phyloP scores from a whole-genome alignment of 371 early-diverging fungal species.

The Umbelopsis sp. region DNA sequence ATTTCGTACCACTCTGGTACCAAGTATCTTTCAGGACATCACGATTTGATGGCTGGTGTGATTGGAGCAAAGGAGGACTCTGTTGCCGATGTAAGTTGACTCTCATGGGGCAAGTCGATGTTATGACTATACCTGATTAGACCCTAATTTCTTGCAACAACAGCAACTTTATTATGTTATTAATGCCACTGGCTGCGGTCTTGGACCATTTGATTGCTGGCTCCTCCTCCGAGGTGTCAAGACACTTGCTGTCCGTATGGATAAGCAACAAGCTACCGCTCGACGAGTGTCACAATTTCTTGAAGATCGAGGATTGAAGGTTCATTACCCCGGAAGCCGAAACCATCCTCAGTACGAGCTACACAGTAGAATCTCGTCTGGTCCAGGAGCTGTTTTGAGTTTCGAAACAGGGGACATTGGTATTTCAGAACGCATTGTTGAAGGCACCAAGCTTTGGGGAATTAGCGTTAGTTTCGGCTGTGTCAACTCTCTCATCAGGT shows the following conservation, averaged over 20 bases:
- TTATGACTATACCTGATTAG: background rate
- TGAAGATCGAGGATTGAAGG: constrained; percentile 76
- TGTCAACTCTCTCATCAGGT: constrained; percentile 95
- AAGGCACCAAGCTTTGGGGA: constrained; percentile 82
- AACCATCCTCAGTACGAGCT: constrained; percentile 89
- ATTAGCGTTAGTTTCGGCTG: constrained; percentile 97
- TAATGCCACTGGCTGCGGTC: constrained; percentile 91
- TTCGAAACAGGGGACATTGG: constrained; percentile 91
- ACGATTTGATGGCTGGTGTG: constrained; percentile 92
- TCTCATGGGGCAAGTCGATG: background rate
- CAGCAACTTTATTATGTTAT: constrained; percentile 81
- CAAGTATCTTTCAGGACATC: constrained; percentile 92
- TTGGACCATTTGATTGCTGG: constrained; percentile 89
- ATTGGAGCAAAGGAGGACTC: constrained; percentile 70
- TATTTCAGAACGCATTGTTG: constrained; percentile 83
- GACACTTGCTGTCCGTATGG: constrained; percentile 88
- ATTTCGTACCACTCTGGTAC: constrained; percentile 89
- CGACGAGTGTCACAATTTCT: constrained; percentile 81
- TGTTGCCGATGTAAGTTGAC: constrained; percentile 67
- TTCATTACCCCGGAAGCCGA: constrained; percentile 86
- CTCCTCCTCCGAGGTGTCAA: constrained; percentile 87
- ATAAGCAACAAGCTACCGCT: constrained; percentile 79
- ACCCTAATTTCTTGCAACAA: constrained; percentile 13
- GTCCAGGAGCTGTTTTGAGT: constrained; percentile 94
- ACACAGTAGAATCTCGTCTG: constrained; percentile 76